Conservation (phyloP, 2,329 filamentous ascomycete species). For the Colletotrichum caudatum region DNA sequence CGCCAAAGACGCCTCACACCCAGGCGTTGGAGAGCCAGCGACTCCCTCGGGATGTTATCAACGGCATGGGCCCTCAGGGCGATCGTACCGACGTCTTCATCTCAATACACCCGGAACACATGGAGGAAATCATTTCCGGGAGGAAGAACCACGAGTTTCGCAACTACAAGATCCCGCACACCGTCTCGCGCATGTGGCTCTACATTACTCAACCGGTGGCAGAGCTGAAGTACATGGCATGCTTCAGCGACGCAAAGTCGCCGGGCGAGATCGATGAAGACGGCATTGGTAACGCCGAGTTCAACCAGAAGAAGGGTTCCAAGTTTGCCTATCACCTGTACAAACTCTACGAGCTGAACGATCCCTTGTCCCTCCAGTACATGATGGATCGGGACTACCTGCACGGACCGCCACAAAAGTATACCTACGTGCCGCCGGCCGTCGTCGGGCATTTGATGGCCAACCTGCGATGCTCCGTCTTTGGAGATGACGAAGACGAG, state of each 20-base stretch:
- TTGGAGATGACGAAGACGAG: conserved; percentile 49
- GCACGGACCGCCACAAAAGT: conserved; percentile 61
- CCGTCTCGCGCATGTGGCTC: conserved; percentile 72
- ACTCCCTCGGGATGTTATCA: conserved; percentile 62
- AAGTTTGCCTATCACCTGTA: conserved; percentile 65
- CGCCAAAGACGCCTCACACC: conserved; percentile 48
- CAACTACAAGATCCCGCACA: conserved; percentile 65
- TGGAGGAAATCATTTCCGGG: conserved; percentile 63
- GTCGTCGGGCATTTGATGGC: conserved; percentile 68
- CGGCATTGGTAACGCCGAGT: conserved; percentile 65
- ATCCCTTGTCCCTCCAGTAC: conserved; percentile 64
- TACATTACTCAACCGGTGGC: conserved; percentile 62
- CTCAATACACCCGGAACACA: conserved; percentile 59
- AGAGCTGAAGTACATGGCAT: conserved; percentile 71
- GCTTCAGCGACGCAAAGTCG: conserved; percentile 60
- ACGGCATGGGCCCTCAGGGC: conserved; percentile 60
- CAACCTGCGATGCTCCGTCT: conserved; percentile 67
- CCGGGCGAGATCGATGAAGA: conserved; percentile 61
- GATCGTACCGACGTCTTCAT: conserved; percentile 67
- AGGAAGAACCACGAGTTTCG: conserved; percentile 67
- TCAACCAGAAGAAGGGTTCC: conserved; percentile 56
- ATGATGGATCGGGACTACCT: conserved; percentile 69
- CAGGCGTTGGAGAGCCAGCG: conserved; percentile 62
- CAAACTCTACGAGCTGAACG: conserved; percentile 72
- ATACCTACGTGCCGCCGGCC: conserved; percentile 66